phyloP scores from a whole-genome alignment of 140 eudicot genomes.

The Senecio squalidus region DNA sequence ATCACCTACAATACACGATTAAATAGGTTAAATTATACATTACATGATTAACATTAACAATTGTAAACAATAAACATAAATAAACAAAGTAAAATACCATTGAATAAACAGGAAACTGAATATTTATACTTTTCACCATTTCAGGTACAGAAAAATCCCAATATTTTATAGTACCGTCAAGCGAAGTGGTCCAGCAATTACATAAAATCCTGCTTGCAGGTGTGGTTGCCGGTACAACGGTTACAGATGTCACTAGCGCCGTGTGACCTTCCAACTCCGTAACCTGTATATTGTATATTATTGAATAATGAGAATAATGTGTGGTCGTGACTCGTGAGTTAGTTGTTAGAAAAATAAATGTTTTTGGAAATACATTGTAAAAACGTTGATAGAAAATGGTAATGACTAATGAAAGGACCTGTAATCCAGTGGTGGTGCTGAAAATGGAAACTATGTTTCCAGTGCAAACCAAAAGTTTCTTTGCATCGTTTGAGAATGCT shows the following conservation, averaged over 20 bases:
- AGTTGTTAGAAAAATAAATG: no score
- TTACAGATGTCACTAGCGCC: slow-evolving; percentile 69
- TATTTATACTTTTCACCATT: slow-evolving; percentile 47
- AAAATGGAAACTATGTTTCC: slow-evolving; percentile 75
- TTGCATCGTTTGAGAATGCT: slow-evolving; percentile 82
- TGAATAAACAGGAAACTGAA: slow-evolving; percentile 57
- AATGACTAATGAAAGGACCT: slow-evolving; percentile 26
- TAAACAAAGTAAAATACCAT: slow-evolving; percentile 41
- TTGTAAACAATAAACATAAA: slow-evolving; percentile 2
- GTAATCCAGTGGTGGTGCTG: slow-evolving; percentile 85
- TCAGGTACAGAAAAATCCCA: slow-evolving; percentile 85
- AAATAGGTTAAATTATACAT: background rate
- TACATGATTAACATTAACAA: background rate
- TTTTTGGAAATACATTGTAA: no score
- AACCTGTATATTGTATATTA: slow-evolving; percentile 29
- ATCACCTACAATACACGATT: slow-evolving; percentile 47
- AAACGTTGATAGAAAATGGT: background rate
- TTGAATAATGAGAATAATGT: background rate
- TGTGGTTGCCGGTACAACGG: slow-evolving; percentile 62
- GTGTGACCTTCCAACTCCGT: slow-evolving; percentile 81
- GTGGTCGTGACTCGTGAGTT: no score
- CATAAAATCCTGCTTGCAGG: slow-evolving; percentile 50
- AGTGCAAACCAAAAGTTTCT: slow-evolving; percentile 68
- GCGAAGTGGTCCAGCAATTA: slow-evolving; percentile 87
- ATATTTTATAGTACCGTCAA: slow-evolving; percentile 78